Percentiles rank a stretch among this genome's conserved stretches.
These are phyloP conservation scores for Schizophyllum commune DNA, from an alignment of 1,284 basidiomycete species.

Conservation along the genomic window DNA sequence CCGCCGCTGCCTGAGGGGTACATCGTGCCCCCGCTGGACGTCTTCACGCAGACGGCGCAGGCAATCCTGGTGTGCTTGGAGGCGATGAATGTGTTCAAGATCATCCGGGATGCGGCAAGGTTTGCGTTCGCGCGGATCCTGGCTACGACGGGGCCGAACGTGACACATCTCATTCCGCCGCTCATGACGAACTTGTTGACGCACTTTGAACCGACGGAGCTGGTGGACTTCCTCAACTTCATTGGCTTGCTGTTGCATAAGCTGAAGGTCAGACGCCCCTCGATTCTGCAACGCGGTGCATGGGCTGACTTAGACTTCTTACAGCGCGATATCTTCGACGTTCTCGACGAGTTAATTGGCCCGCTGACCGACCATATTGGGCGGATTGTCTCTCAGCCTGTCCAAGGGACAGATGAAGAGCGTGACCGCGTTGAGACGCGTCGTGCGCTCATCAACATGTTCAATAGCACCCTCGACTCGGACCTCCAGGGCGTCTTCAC, in stretches of 20 bases:
- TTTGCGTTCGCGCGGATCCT: slow-evolving; percentile 93
- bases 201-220: slow-evolving; percentile 88
- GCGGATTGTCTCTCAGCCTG: slow-evolving; percentile 73
- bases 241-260: slow-evolving; percentile 88
- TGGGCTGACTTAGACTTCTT: slow-evolving; percentile 4
- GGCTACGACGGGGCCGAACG: slow-evolving; percentile 79
- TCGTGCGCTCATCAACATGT: slow-evolving; percentile 81
- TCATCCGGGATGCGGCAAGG: slow-evolving; percentile 89
- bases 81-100: slow-evolving; percentile 81
- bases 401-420: slow-evolving; percentile 88
- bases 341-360: slow-evolving; percentile 86
- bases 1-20: slow-evolving; percentile 52
- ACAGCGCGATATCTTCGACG: slow-evolving; percentile 72
- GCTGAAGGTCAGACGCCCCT: slow-evolving; percentile 60
- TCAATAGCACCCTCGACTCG: slow-evolving; percentile 78
- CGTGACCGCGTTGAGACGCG: slow-evolving; percentile 82
- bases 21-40: slow-evolving; percentile 68
- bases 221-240: slow-evolving; percentile 95
- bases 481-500: slow-evolving; percentile 82
- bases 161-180: slow-evolving; percentile 75
- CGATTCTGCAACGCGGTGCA: not conserved
- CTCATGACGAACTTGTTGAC: slow-evolving; percentile 86
- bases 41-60: slow-evolving; percentile 86
- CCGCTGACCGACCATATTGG: slow-evolving; percentile 85
- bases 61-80: slow-evolving; percentile 85